These are phyloP conservation scores for Gomphus sp. DNA, from an alignment of 1,284 basidiomycete species.

Conservation along the genomic window DNA sequence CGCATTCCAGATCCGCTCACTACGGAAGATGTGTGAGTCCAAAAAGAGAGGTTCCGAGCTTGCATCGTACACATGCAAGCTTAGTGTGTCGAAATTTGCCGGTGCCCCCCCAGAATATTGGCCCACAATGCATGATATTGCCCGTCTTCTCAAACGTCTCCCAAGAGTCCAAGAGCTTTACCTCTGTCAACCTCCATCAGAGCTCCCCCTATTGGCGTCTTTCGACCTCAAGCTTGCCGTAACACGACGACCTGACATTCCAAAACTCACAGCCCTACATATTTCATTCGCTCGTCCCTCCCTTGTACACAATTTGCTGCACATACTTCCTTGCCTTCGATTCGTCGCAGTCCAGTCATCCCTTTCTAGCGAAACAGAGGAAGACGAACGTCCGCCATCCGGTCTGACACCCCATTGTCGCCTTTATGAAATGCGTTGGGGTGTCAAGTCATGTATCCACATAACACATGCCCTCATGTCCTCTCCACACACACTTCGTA, in stretches of 20 bases:
- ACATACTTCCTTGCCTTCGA: neutral
- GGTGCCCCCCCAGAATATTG: neutral
- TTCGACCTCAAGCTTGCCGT: neutral
- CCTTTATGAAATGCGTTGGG: constrained; percentile 1
- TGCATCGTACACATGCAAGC: neutral
- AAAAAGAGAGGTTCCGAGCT: neutral
- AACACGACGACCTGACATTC: neutral
- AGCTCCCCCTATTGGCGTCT: neutral
- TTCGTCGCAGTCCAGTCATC: neutral
- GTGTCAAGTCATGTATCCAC: neutral
- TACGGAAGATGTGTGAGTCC: neutral
- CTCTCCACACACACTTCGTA: neutral
- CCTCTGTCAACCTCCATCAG: neutral
- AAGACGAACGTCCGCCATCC: neutral
- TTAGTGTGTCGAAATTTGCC: neutral
- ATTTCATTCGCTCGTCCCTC: neutral
- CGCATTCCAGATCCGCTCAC: neutral
- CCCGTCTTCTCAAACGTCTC: neutral
- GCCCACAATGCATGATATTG: constrained; percentile 1
- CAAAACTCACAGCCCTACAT: neutral
- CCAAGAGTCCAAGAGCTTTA: neutral
- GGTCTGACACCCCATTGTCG: neutral
- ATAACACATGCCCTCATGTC: neutral
- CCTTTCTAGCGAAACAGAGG: neutral
- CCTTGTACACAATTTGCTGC: neutral